These are phyloP conservation scores for Kurtzmaniella quercitrusa DNA, from an alignment of 1,139 yeast genomes.

Conservation along the genomic window DNA sequence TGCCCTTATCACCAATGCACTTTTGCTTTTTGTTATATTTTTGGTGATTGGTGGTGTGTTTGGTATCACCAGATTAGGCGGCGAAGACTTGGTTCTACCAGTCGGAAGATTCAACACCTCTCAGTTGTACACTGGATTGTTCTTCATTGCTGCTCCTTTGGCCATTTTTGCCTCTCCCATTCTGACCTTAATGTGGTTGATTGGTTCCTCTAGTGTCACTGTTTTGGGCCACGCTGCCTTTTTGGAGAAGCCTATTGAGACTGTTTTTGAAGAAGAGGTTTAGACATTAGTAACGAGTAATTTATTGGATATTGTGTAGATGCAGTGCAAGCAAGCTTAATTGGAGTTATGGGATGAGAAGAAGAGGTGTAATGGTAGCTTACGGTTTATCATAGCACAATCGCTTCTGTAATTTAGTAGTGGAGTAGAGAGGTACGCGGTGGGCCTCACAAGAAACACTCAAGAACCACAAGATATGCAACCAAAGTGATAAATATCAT, in stretches of 20 bases:
- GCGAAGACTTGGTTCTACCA: conserved; percentile 74
- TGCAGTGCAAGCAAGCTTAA: background rate
- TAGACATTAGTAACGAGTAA: conserved; percentile 11
- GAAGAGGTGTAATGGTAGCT: too few species aligned
- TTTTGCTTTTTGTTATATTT: conserved; percentile 76
- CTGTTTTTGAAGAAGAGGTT: conserved; percentile 88
- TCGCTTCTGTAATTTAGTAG: too few species aligned
- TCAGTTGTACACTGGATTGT: conserved; percentile 83
- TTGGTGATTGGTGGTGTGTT: conserved; percentile 66
- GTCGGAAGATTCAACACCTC: conserved; percentile 69
- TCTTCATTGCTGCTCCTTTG: conserved; percentile 76
- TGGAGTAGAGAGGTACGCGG: too few species aligned
- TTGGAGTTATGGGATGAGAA: too few species aligned
- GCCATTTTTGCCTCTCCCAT: conserved; percentile 93
- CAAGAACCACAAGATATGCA: too few species aligned
- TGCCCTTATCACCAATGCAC: conserved; percentile 72
- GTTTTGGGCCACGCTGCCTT: conserved; percentile 89
- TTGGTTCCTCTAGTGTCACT: conserved; percentile 88
- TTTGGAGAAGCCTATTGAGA: conserved; percentile 97
- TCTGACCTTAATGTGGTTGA: conserved; percentile 91
- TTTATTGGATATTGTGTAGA: background rate
- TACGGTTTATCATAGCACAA: too few species aligned
- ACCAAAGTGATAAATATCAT: too few species aligned
- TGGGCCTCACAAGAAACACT: too few species aligned
- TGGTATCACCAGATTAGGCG: conserved; percentile 75